Evolutionary conservation across 441 rosid genomes (phyloP), one percentile per base, ranked within the genome.

Genomic region (Daphne laureola): DNA sequence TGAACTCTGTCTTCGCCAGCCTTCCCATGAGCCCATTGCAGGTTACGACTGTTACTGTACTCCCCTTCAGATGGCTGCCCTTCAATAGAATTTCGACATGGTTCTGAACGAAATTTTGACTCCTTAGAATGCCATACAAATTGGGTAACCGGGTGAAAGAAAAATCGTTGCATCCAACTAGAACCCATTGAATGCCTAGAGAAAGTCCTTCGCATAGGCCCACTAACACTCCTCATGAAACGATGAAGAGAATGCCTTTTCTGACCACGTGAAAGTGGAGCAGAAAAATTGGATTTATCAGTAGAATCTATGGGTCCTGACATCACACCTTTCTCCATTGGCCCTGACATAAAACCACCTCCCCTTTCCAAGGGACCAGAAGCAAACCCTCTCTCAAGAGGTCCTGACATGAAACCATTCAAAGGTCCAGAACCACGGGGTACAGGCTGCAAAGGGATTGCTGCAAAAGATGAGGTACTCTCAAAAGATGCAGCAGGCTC

Each of bases 21-120:
- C 78, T 79, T 90, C 65, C 98, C 98, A 64, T 90, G 98, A 69
- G 98, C 98, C 98, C 98, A 90, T 64, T 90, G 98, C 74, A 90
- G 73, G 77, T 90, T 76, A 49, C 78, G 78, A 62, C 79, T 68
- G 62, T 73, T 78, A 43, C 71, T 67, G 57, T 73, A 75, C 48
- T 79, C 84, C 26, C 74, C 78, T 64, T 84, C 84, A 12, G 83
- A 75, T 26, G 78, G 66, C 44, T 78, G 77, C 49, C 65, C 78
- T 66, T 83, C 95, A 62, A 74, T 62, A 72, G 71, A 73, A 65
- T 72, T 82, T 40, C 70, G 70, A 12, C 79, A 72, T 68, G 72
- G 74, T 66, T 80, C 96, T 41, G 77, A 57, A 35, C 74, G 81
- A 68, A 80, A 63, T 75, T 80, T 84, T 57, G 90, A 75, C 58